Percentiles rank a stretch among this genome's conserved stretches.
phyloP scores from a whole-genome alignment of 2,329 filamentous ascomycete species.

The Pseudocercospora cruenta region DNA sequence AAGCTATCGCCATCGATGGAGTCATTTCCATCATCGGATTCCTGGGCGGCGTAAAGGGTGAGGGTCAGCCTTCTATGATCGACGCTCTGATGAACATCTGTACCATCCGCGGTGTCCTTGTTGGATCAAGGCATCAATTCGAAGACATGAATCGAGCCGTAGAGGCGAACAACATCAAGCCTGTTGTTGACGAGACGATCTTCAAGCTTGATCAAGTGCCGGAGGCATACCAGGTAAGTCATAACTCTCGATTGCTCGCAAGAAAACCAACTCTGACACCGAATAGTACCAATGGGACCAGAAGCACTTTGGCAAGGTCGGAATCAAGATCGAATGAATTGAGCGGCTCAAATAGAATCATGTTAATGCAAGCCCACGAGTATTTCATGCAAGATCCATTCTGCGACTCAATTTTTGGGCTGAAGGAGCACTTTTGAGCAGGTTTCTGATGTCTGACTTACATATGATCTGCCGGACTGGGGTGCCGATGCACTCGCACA shows the following conservation, averaged over 20 bases:
- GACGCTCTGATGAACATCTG: conserved; percentile 56
- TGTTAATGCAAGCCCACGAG: not conserved
- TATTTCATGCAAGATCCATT: not conserved
- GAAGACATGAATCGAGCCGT: conserved; percentile 63
- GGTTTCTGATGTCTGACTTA: not conserved
- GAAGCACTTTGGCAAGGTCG: conserved; percentile 52
- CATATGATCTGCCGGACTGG: not conserved
- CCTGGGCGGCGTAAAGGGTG: conserved; percentile 52
- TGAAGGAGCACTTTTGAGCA: not conserved
- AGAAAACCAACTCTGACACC: not conserved
- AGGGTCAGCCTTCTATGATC: conserved; percentile 56
- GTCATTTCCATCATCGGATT: conserved; percentile 62
- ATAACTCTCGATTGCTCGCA: too few relatives aligned
- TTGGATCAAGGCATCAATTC: conserved; percentile 60
- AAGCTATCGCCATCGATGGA: conserved; percentile 53
- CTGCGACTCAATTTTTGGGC: not conserved
- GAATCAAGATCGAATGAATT: conserved; percentile 42
- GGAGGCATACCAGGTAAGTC: conserved; percentile 50
- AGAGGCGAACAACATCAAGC: conserved; percentile 62
- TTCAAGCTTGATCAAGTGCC: conserved; percentile 57
- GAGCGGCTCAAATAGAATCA: not conserved
- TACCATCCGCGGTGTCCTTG: conserved; percentile 61
- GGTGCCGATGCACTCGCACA: conserved; percentile 4
- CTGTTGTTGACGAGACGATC: conserved; percentile 61
- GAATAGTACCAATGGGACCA: conserved; percentile 35